Evolutionary conservation across 495 filamentous ascomycete species (phyloP).

Genomic region (Penicillium antarcticum): DNA sequence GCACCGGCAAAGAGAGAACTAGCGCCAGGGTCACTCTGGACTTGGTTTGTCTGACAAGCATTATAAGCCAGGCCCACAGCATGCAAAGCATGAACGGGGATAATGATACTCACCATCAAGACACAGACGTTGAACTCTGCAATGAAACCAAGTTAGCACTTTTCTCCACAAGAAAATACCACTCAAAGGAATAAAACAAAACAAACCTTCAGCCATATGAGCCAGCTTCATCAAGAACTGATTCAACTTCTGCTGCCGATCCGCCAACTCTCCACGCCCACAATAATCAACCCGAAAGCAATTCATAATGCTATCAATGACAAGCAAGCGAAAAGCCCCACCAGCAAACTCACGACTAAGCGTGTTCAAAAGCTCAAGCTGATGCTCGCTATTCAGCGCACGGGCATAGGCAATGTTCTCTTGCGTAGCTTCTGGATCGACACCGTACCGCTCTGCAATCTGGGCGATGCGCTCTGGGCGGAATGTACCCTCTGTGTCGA

Average conservation of each 20-base stretch:
- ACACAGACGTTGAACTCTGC: conserved; percentile 76
- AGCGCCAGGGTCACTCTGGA: conserved; percentile 77
- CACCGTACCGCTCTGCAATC: conserved; percentile 72
- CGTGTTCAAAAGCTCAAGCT: conserved; percentile 65
- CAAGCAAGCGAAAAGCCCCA: conserved; percentile 67
- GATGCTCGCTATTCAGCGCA: conserved; percentile 73
- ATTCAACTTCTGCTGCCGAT: conserved; percentile 73
- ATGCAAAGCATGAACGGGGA: neutral
- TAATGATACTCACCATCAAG: conserved; percentile 52
- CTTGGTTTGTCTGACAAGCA: conserved; percentile 65
- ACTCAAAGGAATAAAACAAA: neutral
- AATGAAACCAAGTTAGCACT: conserved; percentile 6
- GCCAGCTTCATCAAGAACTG: conserved; percentile 66
- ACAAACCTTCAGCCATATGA: conserved; percentile 68
- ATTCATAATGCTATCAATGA: conserved; percentile 79
- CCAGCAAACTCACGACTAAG: conserved; percentile 63
- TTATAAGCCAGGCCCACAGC: neutral
- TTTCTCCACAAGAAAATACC: neutral
- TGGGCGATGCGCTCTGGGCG: conserved; percentile 68
- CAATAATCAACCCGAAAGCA: conserved; percentile 73
- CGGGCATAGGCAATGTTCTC: conserved; percentile 76
- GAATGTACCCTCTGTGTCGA: conserved; percentile 80
- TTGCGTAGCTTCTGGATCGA: conserved; percentile 61
- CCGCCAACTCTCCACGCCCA: conserved; percentile 72
- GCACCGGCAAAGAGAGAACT: conserved; percentile 76